Evolutionary conservation across 2,329 filamentous ascomycete species (phyloP).

Genomic region (Penicillium sp.): DNA sequence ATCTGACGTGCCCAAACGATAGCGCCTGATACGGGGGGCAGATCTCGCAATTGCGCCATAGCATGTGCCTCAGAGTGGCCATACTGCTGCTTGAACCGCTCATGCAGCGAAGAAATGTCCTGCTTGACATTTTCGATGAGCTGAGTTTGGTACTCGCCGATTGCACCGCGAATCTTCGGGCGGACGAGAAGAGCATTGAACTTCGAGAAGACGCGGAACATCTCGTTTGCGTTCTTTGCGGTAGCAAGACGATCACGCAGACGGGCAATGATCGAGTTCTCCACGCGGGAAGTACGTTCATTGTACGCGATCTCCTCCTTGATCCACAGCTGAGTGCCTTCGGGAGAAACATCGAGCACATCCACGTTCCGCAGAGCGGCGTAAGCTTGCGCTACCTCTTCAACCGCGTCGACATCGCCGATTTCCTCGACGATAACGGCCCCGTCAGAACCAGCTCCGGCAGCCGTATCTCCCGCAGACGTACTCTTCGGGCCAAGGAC

Average conservation of each 20-base stretch:
- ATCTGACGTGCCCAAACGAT: slow-evolving; percentile 98
- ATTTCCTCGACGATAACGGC: slow-evolving; percentile 80
- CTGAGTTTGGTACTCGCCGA: slow-evolving; percentile 95
- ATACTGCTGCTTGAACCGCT: slow-evolving; percentile 98
- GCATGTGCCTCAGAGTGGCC: slow-evolving; percentile 94
- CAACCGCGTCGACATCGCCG: slow-evolving; percentile 91
- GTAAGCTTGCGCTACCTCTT: slow-evolving; percentile 92
- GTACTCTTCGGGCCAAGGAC: slow-evolving; percentile 73
- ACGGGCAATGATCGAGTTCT: slow-evolving; percentile 96
- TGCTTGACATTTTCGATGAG: slow-evolving; percentile 96
- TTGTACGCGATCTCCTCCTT: slow-evolving; percentile 94
- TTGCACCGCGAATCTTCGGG: slow-evolving; percentile 97
- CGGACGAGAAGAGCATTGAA: slow-evolving; percentile 98
- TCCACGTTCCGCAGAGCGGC: slow-evolving; percentile 90
- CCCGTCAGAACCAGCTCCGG: slow-evolving; percentile 46
- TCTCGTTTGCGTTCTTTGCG: slow-evolving; percentile 95
- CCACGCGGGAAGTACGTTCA: slow-evolving; percentile 88
- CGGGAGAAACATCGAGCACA: slow-evolving; percentile 78
- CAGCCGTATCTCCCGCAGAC: slow-evolving; percentile 40
- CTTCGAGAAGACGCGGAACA: slow-evolving; percentile 99
- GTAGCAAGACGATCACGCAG: slow-evolving; percentile 86
- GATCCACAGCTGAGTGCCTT: slow-evolving; percentile 86
- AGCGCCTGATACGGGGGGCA: slow-evolving; percentile 89
- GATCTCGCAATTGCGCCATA: slow-evolving; percentile 92
- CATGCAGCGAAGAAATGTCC: slow-evolving; percentile 84